phyloP scores from a whole-genome alignment of 768 basidiomycete genomes.

The Ramaria sp. region DNA sequence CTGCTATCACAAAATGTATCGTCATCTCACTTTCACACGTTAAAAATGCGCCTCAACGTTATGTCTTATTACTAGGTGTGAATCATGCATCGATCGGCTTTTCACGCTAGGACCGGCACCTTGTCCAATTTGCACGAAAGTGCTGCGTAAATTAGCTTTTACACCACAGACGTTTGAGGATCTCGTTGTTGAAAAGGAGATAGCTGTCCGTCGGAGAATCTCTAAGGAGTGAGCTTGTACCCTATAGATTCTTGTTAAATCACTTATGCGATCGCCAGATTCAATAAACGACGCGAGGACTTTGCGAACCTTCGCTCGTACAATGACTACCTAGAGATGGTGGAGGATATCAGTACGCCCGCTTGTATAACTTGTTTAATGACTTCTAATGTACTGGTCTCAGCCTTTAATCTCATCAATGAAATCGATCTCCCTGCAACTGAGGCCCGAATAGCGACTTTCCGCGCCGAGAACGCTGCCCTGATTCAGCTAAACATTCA shows the following conservation, averaged over 20 bases:
- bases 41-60: background rate
- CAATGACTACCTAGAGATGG: slow-evolving; percentile 94
- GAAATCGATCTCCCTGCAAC: slow-evolving; percentile 73
- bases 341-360: slow-evolving; percentile 76
- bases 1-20: slow-evolving; percentile 97
- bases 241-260: background rate
- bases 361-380: background rate
- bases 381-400: slow-evolving; percentile 2
- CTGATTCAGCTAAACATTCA: slow-evolving; percentile 78
- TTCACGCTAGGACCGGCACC: slow-evolving; percentile 95
- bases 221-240: slow-evolving; percentile 64
- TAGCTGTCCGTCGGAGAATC: slow-evolving; percentile 76
- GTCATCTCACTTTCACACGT: slow-evolving; percentile 11
- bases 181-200: slow-evolving; percentile 87
- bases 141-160: slow-evolving; percentile 88
- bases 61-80: slow-evolving; percentile 57
- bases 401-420: slow-evolving; percentile 93
- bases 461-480: slow-evolving; percentile 71
- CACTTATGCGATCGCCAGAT: slow-evolving; percentile 35
- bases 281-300: slow-evolving; percentile 90
- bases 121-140: slow-evolving; percentile 86
- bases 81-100: slow-evolving; percentile 93
- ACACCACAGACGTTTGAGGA: slow-evolving; percentile 93
- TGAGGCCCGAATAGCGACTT: slow-evolving; percentile 71
- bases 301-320: slow-evolving; percentile 71